A percentile compares a stretch with the other conserved stretches of the same genome.
phyloP scores from a whole-genome alignment of 2,329 filamentous ascomycete species.

The Nemania sp. region DNA sequence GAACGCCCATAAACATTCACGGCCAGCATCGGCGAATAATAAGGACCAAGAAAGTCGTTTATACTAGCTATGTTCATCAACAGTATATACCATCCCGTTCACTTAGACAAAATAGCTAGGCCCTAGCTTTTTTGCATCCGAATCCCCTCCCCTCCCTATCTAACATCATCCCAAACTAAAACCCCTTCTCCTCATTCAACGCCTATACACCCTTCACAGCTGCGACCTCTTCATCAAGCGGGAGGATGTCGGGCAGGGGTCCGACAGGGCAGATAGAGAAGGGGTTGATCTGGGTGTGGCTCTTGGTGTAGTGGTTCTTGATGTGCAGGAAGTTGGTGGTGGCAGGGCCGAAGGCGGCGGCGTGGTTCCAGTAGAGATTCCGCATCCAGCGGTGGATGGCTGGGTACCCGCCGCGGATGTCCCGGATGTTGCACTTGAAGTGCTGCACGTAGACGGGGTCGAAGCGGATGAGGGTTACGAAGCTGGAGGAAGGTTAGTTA shows the following conservation, averaged over 20 bases:
- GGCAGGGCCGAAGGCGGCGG: conserved; percentile 72
- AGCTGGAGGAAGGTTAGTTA: conserved; percentile 38
- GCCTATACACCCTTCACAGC: conserved; percentile 56
- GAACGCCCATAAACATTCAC: no score
- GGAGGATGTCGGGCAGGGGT: conserved; percentile 84
- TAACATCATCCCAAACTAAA: no score
- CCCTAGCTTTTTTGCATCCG: no score
- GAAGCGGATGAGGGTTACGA: conserved; percentile 51
- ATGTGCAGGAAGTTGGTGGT: conserved; percentile 96
- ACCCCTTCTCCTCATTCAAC: background rate
- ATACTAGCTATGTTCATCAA: no score
- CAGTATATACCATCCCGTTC: no score
- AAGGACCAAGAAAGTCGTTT: no score
- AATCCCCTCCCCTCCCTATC: no score
- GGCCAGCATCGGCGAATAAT: no score
- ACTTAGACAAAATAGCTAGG: no score
- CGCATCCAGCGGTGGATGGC: conserved; percentile 84
- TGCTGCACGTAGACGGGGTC: conserved; percentile 84
- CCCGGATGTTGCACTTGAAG: conserved; percentile 87
- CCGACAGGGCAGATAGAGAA: conserved; percentile 84
- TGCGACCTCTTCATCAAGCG: conserved; percentile 80
- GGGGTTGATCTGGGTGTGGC: conserved; percentile 75
- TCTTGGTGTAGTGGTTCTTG: conserved; percentile 78
- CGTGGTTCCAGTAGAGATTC: conserved; percentile 83
- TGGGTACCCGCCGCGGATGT: conserved; percentile 87